A percentile compares a stretch with the other conserved stretches of the same genome.
phyloP scores from a whole-genome alignment of 495 filamentous ascomycete genomes.

The Neurospora intermedia region DNA sequence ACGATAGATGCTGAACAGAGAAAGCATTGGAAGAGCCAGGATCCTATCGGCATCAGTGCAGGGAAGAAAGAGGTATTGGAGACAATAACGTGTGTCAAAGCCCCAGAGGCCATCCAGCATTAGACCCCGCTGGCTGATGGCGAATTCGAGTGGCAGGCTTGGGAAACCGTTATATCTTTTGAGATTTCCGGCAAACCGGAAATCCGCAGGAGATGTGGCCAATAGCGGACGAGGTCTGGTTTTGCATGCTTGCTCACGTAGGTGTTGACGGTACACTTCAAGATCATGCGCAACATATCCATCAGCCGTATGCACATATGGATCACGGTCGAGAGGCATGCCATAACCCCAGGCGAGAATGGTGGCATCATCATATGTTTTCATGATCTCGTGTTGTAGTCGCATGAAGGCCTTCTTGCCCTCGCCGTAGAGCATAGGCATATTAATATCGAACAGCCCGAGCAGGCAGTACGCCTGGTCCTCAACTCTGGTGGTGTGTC shows the following conservation, averaged over 20 bases:
- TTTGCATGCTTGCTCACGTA: not conserved
- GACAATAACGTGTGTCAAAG: not conserved
- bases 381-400: slow-evolving; percentile 24
- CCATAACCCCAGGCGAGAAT: not conserved
- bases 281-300: not conserved
- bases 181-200: not conserved
- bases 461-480: slow-evolving; percentile 30
- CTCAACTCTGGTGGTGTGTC: slow-evolving; percentile 23
- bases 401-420: slow-evolving; percentile 24
- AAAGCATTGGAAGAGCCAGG: not conserved
- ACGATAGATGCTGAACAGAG: not conserved
- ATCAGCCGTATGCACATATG: not conserved
- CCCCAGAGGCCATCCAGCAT: not conserved
- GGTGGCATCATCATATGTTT: slow-evolving; percentile 12
- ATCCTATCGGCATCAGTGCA: not conserved
- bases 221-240: not conserved
- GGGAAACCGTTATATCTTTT: not conserved
- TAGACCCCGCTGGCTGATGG: not conserved
- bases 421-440: slow-evolving; percentile 29
- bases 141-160: not conserved
- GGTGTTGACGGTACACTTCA: not conserved
- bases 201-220: not conserved
- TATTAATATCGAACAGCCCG: slow-evolving; percentile 24
- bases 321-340: not conserved
- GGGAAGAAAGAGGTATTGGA: not conserved